Evolutionary conservation across 1,139 yeast species (phyloP), one percentile per base, ranked within the genome.

Genomic region (Suhomyces chickasaworum): DNA sequence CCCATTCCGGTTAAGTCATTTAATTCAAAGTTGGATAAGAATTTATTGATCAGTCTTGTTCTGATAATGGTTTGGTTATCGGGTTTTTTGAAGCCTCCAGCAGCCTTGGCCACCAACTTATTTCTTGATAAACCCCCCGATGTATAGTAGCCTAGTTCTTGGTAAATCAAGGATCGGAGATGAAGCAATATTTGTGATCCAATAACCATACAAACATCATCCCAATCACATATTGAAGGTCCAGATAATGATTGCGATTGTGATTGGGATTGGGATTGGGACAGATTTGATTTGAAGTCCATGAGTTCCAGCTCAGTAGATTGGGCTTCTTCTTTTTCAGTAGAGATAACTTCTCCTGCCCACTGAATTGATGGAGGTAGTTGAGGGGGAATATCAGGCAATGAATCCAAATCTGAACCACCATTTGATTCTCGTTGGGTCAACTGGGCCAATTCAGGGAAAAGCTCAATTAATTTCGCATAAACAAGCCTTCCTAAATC

Each of bases 1-100:
- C 99, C 99, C 74, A 91, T 71, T 0, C 96, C 91, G 75, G 96
- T 86, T 48, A 91, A 78, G 56, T 91, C 96, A 1, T 80, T 78
- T 17, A 93, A 62, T 48, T 83, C 81, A 59, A 86, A 85, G 39
- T 76, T 71, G 33, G 70, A 70, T 12, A 91, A 63, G 59, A 91
- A 93, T 1, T 60, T 57, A 2, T 68, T 55, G 1, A 84, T 69
- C 21, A 78, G 68, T 6, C 61, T 58, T 42, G 79, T 78, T 34
- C 85, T 65, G 0, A 93, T 73, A 2, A 88, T 74, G 0, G 97
- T 89, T 61, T 93, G 99, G 41, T 84, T 81, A 61, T 89, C 84
- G 0, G 99, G 99, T 57, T 93, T 93, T 45, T 78, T 76, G 56
- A 73, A 84, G 3, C 93, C 96, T 10, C 95, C 90, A 0, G 96